Evolutionary conservation across 2,329 filamentous ascomycete genomes (phyloP).

Genomic region (Zasmidium angulare): DNA sequence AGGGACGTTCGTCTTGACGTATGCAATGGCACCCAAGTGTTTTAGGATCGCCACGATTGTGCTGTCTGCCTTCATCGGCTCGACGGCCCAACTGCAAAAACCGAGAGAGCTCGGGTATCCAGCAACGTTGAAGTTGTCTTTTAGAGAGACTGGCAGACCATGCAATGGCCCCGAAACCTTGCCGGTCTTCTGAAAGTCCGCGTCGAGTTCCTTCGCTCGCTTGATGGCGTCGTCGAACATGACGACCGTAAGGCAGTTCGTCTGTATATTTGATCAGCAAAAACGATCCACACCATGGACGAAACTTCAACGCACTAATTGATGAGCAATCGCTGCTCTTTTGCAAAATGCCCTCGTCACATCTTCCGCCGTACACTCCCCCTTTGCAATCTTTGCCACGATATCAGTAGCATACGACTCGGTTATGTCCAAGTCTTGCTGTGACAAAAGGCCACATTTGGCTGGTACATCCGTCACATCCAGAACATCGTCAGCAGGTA

Average conservation of each 20-base stretch:
- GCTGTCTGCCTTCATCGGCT: conserved; percentile 58
- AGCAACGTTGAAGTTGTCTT: conserved; percentile 67
- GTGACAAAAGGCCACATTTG: conserved; percentile 60
- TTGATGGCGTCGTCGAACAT: conserved; percentile 56
- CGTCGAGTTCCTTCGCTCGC: conserved; percentile 54
- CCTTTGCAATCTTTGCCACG: conserved; percentile 40
- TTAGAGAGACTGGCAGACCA: conserved; percentile 65
- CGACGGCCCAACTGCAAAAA: conserved; percentile 61
- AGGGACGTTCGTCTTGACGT: conserved; percentile 69
- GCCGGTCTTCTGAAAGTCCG: conserved; percentile 47
- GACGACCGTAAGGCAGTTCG: conserved; percentile 60
- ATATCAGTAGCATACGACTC: conserved; percentile 42
- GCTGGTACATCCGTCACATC: conserved; percentile 59
- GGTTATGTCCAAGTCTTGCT: conserved; percentile 53
- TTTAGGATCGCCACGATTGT: conserved; percentile 59
- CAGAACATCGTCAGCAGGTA: conserved; percentile 55
- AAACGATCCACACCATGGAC: background rate
- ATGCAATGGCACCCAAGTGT: conserved; percentile 63
- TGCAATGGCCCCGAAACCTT: conserved; percentile 63
- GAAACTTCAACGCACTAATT: conserved; percentile 42
- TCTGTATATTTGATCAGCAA: conserved; percentile 37
- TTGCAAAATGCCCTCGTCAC: conserved; percentile 57
- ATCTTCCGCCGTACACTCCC: conserved; percentile 51
- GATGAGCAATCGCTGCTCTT: conserved; percentile 55
- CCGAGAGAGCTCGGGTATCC: conserved; percentile 64